Evolutionary conservation across 1,284 basidiomycete genomes (phyloP), one percentile per base, ranked within the genome.

Genomic region (Amylostereum chailletii): DNA sequence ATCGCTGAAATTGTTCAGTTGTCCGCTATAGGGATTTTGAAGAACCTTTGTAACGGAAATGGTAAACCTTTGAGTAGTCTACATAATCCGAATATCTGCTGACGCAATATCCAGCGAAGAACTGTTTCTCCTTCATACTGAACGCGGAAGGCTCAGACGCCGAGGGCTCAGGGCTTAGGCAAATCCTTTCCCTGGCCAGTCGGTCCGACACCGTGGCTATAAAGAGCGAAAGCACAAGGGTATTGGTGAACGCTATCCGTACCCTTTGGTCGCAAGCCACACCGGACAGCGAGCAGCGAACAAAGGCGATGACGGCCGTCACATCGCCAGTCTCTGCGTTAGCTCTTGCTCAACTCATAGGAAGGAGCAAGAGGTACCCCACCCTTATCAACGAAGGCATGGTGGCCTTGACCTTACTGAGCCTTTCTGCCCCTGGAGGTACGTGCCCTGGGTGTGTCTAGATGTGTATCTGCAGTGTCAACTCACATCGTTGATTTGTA

Each of bases 381-480:
- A 73, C 93, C 42, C 72, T 98, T 33, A 76, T 96, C 53, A 95
- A 94, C 60, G 95, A 98, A 65, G 90, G 86, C 0, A 72, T 96
- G 31, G 77, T 97, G 31, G 89, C 89, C 1, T 66, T 96, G 52
- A 87, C 86, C 36, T 66, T 97, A 46, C 65, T 96, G 53, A 79
- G 79, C 52, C 81, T 81, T 9, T 75, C 81, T 49, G 68, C 71
- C 42, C 65, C 71, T 49, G 87, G 86, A 57, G 81, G 89, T 84
- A 66, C 58, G 79, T 19, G 19, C 19, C 19, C 19, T 19, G 19
- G 19, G 19, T 19, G 19, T 69, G 19, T 39, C 46, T 38, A 50
- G 36, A 30, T 27, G 42, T 11, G 19, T 11, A 31, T 41, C 34
- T 46, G 42, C 53, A 37, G n/a, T 9, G 46, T 38, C 34, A 30